Evolutionary conservation across 129 eudicot genomes (phyloP).

Genomic region (Helianthus annuus): DNA sequence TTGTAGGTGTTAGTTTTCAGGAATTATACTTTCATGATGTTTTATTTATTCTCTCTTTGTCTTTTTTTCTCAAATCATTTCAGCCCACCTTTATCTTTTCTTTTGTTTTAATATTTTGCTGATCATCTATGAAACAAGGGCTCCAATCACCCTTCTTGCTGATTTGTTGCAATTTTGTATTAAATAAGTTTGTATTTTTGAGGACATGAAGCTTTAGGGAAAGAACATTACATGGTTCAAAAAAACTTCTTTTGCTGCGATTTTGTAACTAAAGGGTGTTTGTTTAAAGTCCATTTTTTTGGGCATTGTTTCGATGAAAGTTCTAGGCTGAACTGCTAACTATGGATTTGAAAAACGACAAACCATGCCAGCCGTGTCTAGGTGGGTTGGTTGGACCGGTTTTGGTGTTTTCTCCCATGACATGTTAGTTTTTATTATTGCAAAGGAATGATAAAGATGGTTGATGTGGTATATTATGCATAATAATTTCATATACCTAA

Average conservation of each 20-base stretch:
- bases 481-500: too few species aligned
- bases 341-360: too few species aligned
- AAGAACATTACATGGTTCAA: not conserved
- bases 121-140: constrained; percentile 6
- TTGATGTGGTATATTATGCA: too few species aligned
- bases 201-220: not conserved
- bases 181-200: constrained; percentile 20
- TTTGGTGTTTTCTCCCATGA: too few species aligned
- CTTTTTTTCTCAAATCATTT: constrained; percentile 17
- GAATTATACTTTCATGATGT: constrained; percentile 12
- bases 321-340: too few species aligned
- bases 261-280: not conserved
- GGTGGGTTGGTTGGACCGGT: too few species aligned
- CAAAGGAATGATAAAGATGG: too few species aligned
- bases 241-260: not conserved
- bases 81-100: not conserved
- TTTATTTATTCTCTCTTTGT: not conserved
- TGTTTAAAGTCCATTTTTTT: too few species aligned
- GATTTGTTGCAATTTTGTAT: constrained; percentile 24
- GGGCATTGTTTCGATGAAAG: too few species aligned
- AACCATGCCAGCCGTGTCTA: too few species aligned
- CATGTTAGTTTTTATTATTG: too few species aligned
- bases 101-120: not conserved
- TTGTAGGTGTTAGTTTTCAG: constrained; percentile 23
- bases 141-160: constrained; percentile 2